Base-by-base conservation (phyloP, 2,329 filamentous ascomycete species). In the Aureobasidium zeae region DNA sequence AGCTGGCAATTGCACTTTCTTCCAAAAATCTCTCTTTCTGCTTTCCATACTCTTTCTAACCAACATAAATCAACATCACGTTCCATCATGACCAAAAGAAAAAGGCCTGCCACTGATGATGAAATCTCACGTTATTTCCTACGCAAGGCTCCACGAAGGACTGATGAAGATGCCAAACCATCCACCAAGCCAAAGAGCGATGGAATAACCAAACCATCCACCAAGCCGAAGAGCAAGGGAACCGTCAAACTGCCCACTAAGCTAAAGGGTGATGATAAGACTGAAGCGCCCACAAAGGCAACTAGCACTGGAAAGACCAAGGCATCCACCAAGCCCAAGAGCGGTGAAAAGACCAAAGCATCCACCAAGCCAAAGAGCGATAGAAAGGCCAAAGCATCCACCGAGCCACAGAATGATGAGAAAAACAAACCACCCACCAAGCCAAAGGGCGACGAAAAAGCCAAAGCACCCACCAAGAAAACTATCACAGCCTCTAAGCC, bases 321-420 rank as follows among this genome's bases (percentile, higher is more conserved):
- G 15, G 26, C 15, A n/a, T n/a, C n/a, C n/a, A n/a, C n/a, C n/a
- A n/a, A n/a, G n/a, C n/a, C n/a, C n/a, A n/a, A n/a, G n/a, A n/a
- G n/a, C n/a, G n/a, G n/a, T n/a, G n/a, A n/a, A n/a, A n/a, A n/a
- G n/a, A n/a, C n/a, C n/a, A n/a, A n/a, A n/a, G 5, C 9, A 12
- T 24, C 28, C 25, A 21, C 37, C 28, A 41, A 41, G 37, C 37
- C 37, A 24, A 43, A 29, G 39, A 43, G 39, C 30, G 4, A 5
- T 5, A 9, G 28, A 24, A 21, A 41, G 10, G 19, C 20, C 11
- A 17, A 13, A 19, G 32, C 20, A 24, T 24, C 15, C 20, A 6
- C 5, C n/a, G 26, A 30, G 13, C 31, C 17, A 31, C 26, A 32
- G 1, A 20, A 31, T 29, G 8, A 11, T 29, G 26, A 25, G 6